Conservation (phyloP, 805 yeast species). For the Wickerhamiella shivajii region DNA sequence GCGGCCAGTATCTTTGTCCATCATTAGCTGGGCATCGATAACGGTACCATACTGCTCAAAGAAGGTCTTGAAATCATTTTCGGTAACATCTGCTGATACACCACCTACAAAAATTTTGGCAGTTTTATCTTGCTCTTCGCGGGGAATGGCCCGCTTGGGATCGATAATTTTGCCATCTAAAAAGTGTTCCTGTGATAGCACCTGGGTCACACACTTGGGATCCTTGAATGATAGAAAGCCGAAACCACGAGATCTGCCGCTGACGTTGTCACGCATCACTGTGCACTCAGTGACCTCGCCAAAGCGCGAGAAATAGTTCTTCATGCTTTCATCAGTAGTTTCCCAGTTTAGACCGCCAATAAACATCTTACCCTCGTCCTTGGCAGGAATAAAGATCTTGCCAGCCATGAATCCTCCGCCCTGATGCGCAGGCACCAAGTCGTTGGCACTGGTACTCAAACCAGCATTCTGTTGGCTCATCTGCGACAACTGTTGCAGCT, state of each 20-base stretch:
- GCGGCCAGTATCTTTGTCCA: constrained; percentile 92
- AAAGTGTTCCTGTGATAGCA: constrained; percentile 71
- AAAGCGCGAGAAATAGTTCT: constrained; percentile 67
- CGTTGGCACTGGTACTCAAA: constrained; percentile 12
- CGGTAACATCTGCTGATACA: constrained; percentile 84
- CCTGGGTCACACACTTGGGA: constrained; percentile 73
- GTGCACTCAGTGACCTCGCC: constrained; percentile 82
- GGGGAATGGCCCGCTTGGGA: constrained; percentile 94
- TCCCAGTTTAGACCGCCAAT: constrained; percentile 98
- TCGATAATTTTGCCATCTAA: constrained; percentile 93
- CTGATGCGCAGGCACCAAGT: constrained; percentile 16
- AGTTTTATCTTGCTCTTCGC: constrained; percentile 92
- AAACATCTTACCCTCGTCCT: constrained; percentile 83
- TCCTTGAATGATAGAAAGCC: constrained; percentile 82
- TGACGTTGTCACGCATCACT: constrained; percentile 77
- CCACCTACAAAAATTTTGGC: constrained; percentile 98
- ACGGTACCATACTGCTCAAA: constrained; percentile 81
- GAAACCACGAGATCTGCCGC: constrained; percentile 89
- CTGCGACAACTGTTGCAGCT: constrained; percentile 17
- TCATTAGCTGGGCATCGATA: constrained; percentile 92
- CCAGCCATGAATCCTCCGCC: constrained; percentile 22
- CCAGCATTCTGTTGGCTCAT: constrained; percentile 1
- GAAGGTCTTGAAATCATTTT: constrained; percentile 72
- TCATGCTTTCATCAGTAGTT: constrained; percentile 77
- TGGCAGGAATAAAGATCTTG: constrained; percentile 35